phyloP scores from a whole-genome alignment of 345 rosid genomes.

The Schrenkiella parvula region DNA sequence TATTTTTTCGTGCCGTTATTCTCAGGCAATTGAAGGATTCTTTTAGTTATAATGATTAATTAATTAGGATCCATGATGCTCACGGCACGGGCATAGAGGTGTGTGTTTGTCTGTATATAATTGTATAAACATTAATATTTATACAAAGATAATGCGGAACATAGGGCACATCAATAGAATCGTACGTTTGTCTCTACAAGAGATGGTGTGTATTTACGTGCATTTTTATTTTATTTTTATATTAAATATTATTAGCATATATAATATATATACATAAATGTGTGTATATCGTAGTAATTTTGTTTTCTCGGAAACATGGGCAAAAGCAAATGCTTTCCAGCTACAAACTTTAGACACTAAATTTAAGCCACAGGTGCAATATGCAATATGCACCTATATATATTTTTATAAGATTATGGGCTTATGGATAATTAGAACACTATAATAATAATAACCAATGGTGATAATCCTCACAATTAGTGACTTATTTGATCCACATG shows the following conservation, averaged over 20 bases:
- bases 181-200: slow-evolving; percentile 30
- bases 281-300: slow-evolving; percentile 20
- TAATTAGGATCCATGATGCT: slow-evolving; percentile 29
- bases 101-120: slow-evolving; percentile 25
- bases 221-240: neutral
- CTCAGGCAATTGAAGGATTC: slow-evolving; percentile 12
- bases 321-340: slow-evolving; percentile 37
- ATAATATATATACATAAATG: neutral
- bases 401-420: slow-evolving; percentile 10
- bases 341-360: slow-evolving; percentile 32
- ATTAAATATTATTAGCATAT: neutral
- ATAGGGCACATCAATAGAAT: slow-evolving; percentile 28
- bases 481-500: neutral
- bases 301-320: slow-evolving; percentile 34
- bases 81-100: slow-evolving; percentile 33
- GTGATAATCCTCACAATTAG: neutral
- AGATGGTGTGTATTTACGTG: slow-evolving; percentile 9
- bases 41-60: neutral
- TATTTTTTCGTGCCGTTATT: slow-evolving; percentile 21
- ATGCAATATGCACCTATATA: slow-evolving; percentile 1
- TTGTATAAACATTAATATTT: slow-evolving; percentile 1
- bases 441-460: neutral
- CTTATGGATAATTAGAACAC: neutral
- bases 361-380: slow-evolving; percentile 23
- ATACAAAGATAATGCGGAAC: slow-evolving; percentile 28